Conservation (phyloP, 202 grass and related monocot species). For the Digitaria exilis region DNA sequence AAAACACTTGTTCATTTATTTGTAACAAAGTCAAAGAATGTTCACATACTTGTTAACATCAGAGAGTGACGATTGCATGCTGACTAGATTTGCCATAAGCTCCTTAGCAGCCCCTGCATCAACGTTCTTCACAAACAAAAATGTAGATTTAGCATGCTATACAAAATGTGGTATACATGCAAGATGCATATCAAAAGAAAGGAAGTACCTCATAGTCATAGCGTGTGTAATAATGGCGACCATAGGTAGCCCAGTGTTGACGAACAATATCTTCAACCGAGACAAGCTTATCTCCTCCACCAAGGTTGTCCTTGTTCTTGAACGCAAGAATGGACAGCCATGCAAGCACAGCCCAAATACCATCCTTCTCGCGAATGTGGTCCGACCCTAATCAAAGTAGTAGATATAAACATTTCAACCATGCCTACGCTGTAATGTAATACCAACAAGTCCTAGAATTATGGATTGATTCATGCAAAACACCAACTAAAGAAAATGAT, state of each 20-base stretch:
- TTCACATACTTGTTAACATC: conserved; percentile 84
- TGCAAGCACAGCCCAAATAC: conserved; percentile 99
- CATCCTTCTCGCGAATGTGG: conserved; percentile 99
- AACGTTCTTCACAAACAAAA: conserved; percentile 77
- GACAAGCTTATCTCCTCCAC: conserved; percentile 83
- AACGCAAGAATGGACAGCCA: conserved; percentile 98
- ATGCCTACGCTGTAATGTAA: neutral
- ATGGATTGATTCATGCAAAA: conserved; percentile 1
- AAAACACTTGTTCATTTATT: neutral
- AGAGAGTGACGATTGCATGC: conserved; percentile 76
- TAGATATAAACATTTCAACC: conserved; percentile 32
- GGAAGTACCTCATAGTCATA: conserved; percentile 90
- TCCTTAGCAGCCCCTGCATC: conserved; percentile 84
- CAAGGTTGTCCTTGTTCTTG: conserved; percentile 91
- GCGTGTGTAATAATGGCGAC: conserved; percentile 97
- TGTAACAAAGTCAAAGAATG: neutral
- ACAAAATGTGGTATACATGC: neutral
- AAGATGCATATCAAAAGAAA: neutral
- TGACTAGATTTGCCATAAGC: conserved; percentile 84
- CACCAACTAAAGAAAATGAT: conserved; percentile 6
- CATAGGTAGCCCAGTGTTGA: conserved; percentile 90
- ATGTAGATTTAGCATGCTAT: conserved; percentile 27
- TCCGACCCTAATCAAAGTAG: conserved; percentile 72
- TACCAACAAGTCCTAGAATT: conserved; percentile 23
- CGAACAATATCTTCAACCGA: conserved; percentile 92